These are phyloP conservation scores for Mollisiaceae sp. DNA, from an alignment of 2,329 filamentous ascomycete species.

Conservation along the genomic window DNA sequence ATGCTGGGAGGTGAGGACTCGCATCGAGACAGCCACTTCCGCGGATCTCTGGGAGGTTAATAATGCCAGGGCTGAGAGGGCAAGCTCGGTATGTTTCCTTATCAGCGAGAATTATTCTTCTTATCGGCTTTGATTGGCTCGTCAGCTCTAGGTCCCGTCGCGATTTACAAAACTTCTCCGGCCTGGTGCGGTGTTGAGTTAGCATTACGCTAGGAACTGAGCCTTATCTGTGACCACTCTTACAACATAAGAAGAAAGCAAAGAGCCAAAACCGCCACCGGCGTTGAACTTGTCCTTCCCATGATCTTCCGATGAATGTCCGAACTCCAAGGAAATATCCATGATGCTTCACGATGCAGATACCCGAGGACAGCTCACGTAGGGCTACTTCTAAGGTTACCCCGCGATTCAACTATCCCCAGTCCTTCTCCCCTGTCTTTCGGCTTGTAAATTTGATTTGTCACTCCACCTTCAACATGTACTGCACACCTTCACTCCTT, in stretches of 20 bases:
- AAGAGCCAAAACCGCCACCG: too few species aligned
- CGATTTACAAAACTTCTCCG: slow-evolving; percentile 21
- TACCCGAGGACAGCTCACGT: slow-evolving; percentile 7
- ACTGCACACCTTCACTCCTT: neutral
- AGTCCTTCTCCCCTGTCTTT: neutral
- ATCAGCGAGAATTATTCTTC: slow-evolving; percentile 18
- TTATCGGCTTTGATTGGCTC: slow-evolving; percentile 18
- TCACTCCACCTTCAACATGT: slow-evolving; percentile 8
- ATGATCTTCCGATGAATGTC: neutral
- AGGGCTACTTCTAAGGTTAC: slow-evolving; percentile 10
- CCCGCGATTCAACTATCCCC: slow-evolving; percentile 7
- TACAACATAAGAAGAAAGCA: slow-evolving; percentile 11
- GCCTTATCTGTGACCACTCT: slow-evolving; percentile 25
- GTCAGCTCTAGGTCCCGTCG: slow-evolving; percentile 8
- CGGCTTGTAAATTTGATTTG: slow-evolving; percentile 5
- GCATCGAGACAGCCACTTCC: slow-evolving; percentile 26
- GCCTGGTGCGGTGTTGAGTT: neutral
- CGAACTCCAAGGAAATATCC: slow-evolving; percentile 13
- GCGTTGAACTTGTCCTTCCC: neutral
- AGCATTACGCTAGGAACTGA: slow-evolving; percentile 9
- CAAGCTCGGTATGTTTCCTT: slow-evolving; percentile 16
- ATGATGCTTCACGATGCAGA: neutral
- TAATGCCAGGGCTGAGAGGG: neutral
- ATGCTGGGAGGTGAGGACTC: slow-evolving; percentile 16
- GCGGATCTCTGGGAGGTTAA: slow-evolving; percentile 19